A percentile compares a stretch with the other conserved stretches of the same genome.
Conservation (phyloP, 768 basidiomycete species). For the Trametes meyenii region DNA sequence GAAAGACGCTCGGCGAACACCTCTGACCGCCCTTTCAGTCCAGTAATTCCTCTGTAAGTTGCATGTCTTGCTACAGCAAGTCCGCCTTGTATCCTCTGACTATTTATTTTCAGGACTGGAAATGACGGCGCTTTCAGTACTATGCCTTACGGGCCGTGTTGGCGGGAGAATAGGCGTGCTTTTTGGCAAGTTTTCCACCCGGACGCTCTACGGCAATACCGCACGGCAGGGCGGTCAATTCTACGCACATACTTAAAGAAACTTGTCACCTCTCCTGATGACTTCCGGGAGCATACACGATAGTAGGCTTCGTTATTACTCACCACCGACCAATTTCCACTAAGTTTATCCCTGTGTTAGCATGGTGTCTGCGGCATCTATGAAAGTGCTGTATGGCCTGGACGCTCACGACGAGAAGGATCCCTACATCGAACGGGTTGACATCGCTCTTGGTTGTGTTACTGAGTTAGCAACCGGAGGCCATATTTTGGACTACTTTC, state of each 20-base stretch:
- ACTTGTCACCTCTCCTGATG: neutral
- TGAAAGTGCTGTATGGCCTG: no score
- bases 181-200: conserved; percentile 12
- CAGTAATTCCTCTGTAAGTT: conserved; percentile 27
- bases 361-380: no score
- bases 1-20: no score
- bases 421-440: conserved; percentile 22
- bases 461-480: neutral
- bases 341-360: no score
- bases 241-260: neutral
- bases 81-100: no score
- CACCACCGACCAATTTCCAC: no score
- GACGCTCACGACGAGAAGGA: no score
- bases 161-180: conserved; percentile 13
- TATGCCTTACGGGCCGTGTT: conserved; percentile 14
- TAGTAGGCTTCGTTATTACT: no score
- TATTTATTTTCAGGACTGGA: conserved; percentile 4
- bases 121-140: neutral
- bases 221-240: neutral
- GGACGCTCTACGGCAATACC: neutral
- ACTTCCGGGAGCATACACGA: no score
- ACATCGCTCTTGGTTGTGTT: neutral
- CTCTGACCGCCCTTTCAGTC: conserved; percentile 19
- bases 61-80: no score
- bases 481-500: conserved; percentile 5